Conservation (phyloP, 441 rosid genomes). For the Bocquillonia castaneifolia region DNA sequence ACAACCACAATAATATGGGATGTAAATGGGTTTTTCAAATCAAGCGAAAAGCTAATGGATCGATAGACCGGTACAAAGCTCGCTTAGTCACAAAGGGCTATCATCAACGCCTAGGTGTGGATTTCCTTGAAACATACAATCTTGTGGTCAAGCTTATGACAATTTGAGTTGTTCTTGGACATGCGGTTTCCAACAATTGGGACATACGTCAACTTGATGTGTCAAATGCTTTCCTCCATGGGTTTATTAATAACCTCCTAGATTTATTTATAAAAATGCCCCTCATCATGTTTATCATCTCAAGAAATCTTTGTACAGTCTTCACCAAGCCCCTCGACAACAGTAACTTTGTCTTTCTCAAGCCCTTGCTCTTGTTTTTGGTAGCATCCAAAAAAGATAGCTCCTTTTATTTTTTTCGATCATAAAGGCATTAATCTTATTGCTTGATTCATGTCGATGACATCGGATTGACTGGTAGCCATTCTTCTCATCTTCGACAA, state of each 20-base stretch:
- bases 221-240: not conserved
- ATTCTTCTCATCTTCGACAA: not conserved
- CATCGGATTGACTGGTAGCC: too few species aligned
- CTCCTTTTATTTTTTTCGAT: not conserved
- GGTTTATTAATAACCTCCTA: not conserved
- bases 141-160: not conserved
- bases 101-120: not conserved
- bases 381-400: not conserved
- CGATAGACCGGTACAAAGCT: not conserved
- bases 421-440: fast-evolving
- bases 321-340: not conserved
- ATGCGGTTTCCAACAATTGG: not conserved
- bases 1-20: not conserved
- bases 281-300: not conserved
- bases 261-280: too few species aligned
- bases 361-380: not conserved
- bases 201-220: not conserved
- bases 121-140: not conserved
- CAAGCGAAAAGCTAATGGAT: too few species aligned
- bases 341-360: not conserved
- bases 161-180: too few species aligned
- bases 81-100: not conserved
- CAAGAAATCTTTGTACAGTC: not conserved
- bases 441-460: not conserved
- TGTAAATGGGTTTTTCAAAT: not conserved